Base-by-base conservation (phyloP, 352 stramenopile species). In the Aphanomyces astaci region DNA sequence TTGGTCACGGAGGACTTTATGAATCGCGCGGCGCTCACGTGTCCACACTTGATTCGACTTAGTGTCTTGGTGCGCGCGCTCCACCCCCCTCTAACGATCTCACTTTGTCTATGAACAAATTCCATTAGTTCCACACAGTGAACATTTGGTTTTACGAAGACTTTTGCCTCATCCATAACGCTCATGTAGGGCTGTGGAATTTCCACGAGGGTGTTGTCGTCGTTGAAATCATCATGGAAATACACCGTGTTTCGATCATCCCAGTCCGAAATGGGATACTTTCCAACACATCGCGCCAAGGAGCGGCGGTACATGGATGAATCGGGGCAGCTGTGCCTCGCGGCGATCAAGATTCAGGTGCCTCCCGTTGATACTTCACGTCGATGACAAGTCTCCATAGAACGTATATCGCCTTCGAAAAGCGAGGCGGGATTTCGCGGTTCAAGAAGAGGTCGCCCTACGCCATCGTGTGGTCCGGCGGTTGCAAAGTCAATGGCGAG, bases 401-500 rank as follows among this genome's bases (percentile, higher is more conserved):
- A 93, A 88, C 49, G 51, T 90, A 32, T 91, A 81, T 63, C 82
- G 82, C 19, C 49, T 66, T 31, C 74, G 78, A 32, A 69, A 81
- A 39, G 82, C 82, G 11, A 70, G 71, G 13, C 68, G 71, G 27
- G 62, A 75, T 4, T 75, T 75, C 0, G 22, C 75, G 3, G 30
- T 71, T 11, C 65, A 76, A 32, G 74, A 75, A 28, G 80, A 90
- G 62, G 72, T 78, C 10, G 72, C 78, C 0, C 63, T 72, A 15
- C 74, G 74, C 0, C 48, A 82, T 27, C 78, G 75, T 60, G 81
- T 90, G 0, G 76, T 76, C 46, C 70, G 79, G 0, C 71, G 66
- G 4, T 57, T 93, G n/a, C 84, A 93, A 52, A 89, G 79, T 55
- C 69, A 85, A 22, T 93, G 82, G 82, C 75, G 84, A 39, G 82